phyloP scores from a whole-genome alignment of 768 basidiomycete species.

The Paxillus ammoniavirescens region DNA sequence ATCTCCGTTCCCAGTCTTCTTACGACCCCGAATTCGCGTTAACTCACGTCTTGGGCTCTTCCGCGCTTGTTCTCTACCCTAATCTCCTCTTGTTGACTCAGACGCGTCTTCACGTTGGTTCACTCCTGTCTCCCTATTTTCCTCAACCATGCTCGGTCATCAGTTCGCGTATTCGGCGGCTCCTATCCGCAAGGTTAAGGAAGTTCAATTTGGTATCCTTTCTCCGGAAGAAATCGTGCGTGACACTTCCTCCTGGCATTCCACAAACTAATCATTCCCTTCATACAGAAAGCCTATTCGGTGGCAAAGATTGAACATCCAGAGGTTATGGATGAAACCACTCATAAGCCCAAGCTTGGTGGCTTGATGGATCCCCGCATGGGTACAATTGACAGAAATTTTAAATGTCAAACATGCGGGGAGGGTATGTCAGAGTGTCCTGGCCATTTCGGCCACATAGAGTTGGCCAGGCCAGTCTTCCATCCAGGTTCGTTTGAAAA shows the following conservation, averaged over 20 bases:
- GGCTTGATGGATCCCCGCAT: conserved; percentile 98
- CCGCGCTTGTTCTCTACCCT: not conserved
- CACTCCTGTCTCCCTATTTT: conserved; percentile 1
- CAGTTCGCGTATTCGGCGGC: conserved; percentile 92
- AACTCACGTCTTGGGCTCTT: conserved; percentile 20
- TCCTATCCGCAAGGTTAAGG: conserved; percentile 92
- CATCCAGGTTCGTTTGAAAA: conserved; percentile 73
- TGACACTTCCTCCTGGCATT: not conserved
- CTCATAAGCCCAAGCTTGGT: conserved; percentile 85
- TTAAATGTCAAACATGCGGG: conserved; percentile 99
- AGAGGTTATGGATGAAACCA: conserved; percentile 96
- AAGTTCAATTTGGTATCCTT: conserved; percentile 98
- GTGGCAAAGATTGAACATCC: conserved; percentile 98
- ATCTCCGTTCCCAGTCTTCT: not conserved
- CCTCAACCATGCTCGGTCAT: conserved; percentile 72
- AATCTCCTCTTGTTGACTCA: conserved; percentile 1
- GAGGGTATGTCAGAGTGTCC: conserved; percentile 99
- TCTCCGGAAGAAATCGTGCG: conserved; percentile 97
- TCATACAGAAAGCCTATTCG: conserved; percentile 89
- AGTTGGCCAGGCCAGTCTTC: conserved; percentile 94
- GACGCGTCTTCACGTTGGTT: conserved; percentile 15
- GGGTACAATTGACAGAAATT: conserved; percentile 96
- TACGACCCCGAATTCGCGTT: conserved; percentile 22
- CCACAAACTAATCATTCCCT: conserved; percentile 13
- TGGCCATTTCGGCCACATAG: conserved; percentile 98